phyloP scores from a whole-genome alignment of 2,329 filamentous ascomycete genomes.

The Grosmannia huntii region DNA sequence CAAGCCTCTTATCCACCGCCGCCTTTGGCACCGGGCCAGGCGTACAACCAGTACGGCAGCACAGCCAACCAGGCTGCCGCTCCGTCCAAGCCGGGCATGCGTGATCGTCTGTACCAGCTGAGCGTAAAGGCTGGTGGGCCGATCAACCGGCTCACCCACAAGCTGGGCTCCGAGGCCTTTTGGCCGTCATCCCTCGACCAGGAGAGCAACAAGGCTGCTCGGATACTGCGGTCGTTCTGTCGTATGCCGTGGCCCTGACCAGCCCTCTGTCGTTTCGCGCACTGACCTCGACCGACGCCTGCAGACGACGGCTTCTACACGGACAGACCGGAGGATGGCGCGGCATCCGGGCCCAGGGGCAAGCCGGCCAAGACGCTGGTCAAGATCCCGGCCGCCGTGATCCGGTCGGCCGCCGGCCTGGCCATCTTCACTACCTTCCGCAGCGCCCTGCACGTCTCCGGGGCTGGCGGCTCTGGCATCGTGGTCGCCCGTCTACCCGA shows the following conservation, averaged over 20 bases:
- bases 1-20: slow-evolving; percentile 3
- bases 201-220: slow-evolving; percentile 64
- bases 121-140: slow-evolving; percentile 35
- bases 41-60: background rate
- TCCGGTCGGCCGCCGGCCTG: slow-evolving; percentile 48
- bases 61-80: background rate
- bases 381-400: slow-evolving; percentile 29
- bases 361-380: slow-evolving; percentile 21
- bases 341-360: slow-evolving; percentile 13
- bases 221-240: slow-evolving; percentile 63
- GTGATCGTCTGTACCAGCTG: slow-evolving; percentile 15
- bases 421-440: slow-evolving; percentile 59
- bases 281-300: background rate
- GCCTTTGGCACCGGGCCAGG: background rate
- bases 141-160: slow-evolving; percentile 57
- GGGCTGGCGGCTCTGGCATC: slow-evolving; percentile 46
- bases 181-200: slow-evolving; percentile 65
- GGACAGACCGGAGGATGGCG: slow-evolving; percentile 6
- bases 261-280: slow-evolving; percentile 16
- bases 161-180: slow-evolving; percentile 56
- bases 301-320: slow-evolving; percentile 22
- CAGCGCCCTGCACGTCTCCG: slow-evolving; percentile 41
- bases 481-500: slow-evolving; percentile 42
- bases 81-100: slow-evolving; percentile 4
- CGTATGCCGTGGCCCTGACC: slow-evolving; percentile 46